Evolutionary conservation across 2,329 filamentous ascomycete species (phyloP).

Genomic region (Verticillium nubilum): DNA sequence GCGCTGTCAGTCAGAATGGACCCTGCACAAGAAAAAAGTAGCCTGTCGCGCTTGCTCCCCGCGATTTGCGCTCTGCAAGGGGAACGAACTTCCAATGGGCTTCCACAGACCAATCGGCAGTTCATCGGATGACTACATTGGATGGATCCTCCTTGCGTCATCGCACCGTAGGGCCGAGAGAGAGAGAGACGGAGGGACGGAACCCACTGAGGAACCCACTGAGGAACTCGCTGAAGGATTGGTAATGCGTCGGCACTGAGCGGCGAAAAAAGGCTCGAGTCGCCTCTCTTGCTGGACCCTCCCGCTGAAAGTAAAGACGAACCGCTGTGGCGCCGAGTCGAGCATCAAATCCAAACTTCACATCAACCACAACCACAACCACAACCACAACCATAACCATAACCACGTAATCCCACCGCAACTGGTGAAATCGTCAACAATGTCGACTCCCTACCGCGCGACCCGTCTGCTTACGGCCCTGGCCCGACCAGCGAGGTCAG

Average conservation of each 20-base stretch:
- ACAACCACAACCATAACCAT: not conserved
- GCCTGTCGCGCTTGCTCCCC: not conserved
- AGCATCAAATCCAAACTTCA: not conserved
- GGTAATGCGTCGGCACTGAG: constrained; percentile 3
- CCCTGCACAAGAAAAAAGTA: not conserved
- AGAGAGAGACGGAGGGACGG: too few species aligned
- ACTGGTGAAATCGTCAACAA: too few species aligned
- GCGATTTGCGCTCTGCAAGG: not conserved
- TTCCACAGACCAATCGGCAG: not conserved
- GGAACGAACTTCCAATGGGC: not conserved
- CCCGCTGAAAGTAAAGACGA: not conserved
- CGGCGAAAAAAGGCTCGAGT: constrained; percentile 4
- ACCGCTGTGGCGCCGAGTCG: not conserved
- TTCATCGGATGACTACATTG: not conserved
- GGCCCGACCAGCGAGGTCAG: constrained; percentile 9
- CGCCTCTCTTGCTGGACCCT: not conserved
- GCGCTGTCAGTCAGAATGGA: not conserved
- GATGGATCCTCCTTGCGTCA: not conserved
- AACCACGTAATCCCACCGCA: too few species aligned
- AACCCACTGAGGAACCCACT: too few species aligned
- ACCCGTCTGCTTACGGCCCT: constrained; percentile 1
- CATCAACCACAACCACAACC: not conserved
- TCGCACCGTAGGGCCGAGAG: not conserved
- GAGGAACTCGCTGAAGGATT: not conserved
- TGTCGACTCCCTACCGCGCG: not conserved